Conservation (phyloP, 148 eudicot genomes). For the Rhododendron vialii region DNA sequence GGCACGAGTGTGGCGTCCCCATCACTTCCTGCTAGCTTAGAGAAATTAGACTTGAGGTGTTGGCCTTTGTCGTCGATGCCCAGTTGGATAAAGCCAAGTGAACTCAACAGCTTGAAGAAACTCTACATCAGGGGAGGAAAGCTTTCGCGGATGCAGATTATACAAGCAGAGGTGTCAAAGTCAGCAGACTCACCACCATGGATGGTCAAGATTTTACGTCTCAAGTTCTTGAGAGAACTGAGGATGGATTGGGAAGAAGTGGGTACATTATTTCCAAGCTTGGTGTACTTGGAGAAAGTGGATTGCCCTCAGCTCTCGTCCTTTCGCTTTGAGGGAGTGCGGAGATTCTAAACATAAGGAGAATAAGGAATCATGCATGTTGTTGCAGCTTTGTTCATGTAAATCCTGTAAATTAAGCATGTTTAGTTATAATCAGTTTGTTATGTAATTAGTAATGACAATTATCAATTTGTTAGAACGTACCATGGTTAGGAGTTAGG, state of each 20-base stretch:
- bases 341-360: neutral
- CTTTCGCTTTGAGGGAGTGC: neutral
- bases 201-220: neutral
- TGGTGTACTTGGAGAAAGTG: neutral
- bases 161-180: neutral
- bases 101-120: neutral
- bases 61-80: neutral
- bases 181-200: neutral
- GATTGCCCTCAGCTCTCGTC: neutral
- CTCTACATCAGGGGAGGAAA: constrained; percentile 1
- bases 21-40: neutral
- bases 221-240: neutral
- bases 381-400: too few relatives aligned
- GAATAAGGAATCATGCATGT: too few relatives aligned
- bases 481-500: neutral
- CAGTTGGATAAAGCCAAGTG: neutral
- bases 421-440: too few relatives aligned
- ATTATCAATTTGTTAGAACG: neutral
- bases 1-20: neutral
- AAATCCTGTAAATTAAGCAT: too few relatives aligned
- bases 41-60: neutral
- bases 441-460: too few relatives aligned
- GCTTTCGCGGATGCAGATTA: neutral
- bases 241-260: neutral
- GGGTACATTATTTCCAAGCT: neutral